A percentile compares a stretch with the other conserved stretches of the same genome.
These are phyloP conservation scores for Serendipita indica DNA, from an alignment of 768 basidiomycete species.

Conservation along the genomic window DNA sequence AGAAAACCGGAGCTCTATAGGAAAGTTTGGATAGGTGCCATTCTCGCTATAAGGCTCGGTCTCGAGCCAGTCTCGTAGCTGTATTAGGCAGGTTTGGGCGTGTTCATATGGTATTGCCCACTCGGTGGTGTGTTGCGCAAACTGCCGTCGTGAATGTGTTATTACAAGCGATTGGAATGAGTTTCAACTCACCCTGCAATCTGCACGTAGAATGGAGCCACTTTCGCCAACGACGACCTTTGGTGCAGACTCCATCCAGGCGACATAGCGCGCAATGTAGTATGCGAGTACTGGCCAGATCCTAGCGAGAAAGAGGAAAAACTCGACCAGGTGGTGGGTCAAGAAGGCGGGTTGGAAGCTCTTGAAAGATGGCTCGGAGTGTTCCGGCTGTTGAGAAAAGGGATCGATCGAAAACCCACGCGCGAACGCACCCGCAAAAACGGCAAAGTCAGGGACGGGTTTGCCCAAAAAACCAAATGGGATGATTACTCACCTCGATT, in stretches of 20 bases:
- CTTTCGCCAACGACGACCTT: constrained; percentile 61
- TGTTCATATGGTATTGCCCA: constrained; percentile 74
- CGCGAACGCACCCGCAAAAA: not conserved
- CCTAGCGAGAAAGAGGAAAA: constrained; percentile 65
- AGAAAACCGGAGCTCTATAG: constrained; percentile 83
- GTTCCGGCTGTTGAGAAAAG: constrained; percentile 12
- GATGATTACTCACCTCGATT: constrained; percentile 42
- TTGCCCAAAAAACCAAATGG: constrained; percentile 10
- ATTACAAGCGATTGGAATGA: not conserved
- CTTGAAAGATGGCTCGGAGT: constrained; percentile 31
- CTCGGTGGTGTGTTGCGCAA: constrained; percentile 87
- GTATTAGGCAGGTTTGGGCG: constrained; percentile 50
- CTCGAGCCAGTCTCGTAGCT: constrained; percentile 57
- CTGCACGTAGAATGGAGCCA: constrained; percentile 78
- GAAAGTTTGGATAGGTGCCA: constrained; percentile 80
- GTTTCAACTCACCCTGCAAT: constrained; percentile 57
- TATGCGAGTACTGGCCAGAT: constrained; percentile 47
- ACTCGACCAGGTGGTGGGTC: constrained; percentile 68
- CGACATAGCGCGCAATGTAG: constrained; percentile 45
- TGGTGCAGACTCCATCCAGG: constrained; percentile 47
- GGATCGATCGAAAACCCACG: not conserved
- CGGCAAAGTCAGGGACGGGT: not conserved
- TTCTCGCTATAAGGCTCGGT: constrained; percentile 47
- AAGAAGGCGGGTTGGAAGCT: constrained; percentile 62
- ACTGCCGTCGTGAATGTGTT: constrained; percentile 32